These are phyloP conservation scores for Silene conica DNA, from an alignment of 148 eudicot genomes.

Conservation along the genomic window DNA sequence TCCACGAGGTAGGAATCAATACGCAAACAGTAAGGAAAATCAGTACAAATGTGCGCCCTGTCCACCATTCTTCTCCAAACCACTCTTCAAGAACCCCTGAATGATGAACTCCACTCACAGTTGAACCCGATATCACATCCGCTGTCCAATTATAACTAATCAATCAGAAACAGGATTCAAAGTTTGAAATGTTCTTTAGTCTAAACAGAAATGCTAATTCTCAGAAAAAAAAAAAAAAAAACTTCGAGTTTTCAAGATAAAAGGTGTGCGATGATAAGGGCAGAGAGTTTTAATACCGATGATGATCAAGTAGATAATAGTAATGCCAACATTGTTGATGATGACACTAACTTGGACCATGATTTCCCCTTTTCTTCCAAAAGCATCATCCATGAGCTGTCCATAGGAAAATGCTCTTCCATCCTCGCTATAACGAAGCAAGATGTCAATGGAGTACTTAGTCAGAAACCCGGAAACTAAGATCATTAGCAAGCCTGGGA, in stretches of 20 bases:
- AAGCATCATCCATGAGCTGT: slow-evolving; percentile 75
- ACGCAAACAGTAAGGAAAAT: slow-evolving; percentile 44
- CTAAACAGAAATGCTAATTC: too few species aligned
- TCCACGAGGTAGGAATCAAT: slow-evolving; percentile 54
- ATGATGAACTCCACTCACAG: slow-evolving; percentile 58
- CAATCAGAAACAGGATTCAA: background rate
- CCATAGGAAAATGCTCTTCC: slow-evolving; percentile 59
- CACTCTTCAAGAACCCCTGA: slow-evolving; percentile 70
- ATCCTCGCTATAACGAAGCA: slow-evolving; percentile 65
- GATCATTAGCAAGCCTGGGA: slow-evolving; percentile 60
- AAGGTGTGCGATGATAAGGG: too few species aligned
- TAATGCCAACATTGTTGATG: slow-evolving; percentile 69
- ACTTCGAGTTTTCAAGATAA: too few species aligned
- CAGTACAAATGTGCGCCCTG: slow-evolving; percentile 53
- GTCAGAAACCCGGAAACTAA: slow-evolving; percentile 66
- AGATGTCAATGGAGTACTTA: slow-evolving; percentile 64
- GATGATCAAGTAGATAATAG: slow-evolving; percentile 75
- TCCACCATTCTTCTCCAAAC: slow-evolving; percentile 73
- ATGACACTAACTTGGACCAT: slow-evolving; percentile 63
- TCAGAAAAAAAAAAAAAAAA: too few species aligned
- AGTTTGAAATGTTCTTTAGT: too few species aligned
- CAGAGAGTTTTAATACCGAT: slow-evolving; percentile 40
- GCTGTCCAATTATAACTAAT: slow-evolving; percentile 30
- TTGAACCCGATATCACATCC: slow-evolving; percentile 79
- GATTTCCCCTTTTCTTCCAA: slow-evolving; percentile 69